Evolutionary conservation across 2,329 filamentous ascomycete genomes (phyloP).

Genomic region (Lachnellula willkommii): DNA sequence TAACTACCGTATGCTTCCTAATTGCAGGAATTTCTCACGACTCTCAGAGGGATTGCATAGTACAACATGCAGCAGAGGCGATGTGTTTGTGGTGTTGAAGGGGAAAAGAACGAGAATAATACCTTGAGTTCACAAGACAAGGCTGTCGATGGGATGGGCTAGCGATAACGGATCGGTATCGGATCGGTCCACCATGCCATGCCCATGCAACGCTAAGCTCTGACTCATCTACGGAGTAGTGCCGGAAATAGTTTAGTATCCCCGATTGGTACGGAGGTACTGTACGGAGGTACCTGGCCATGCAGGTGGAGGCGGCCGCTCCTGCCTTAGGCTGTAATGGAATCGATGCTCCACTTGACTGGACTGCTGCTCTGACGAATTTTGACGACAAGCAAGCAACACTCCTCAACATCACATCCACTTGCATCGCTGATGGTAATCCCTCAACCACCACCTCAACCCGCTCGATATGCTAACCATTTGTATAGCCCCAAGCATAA

Average conservation of each 20-base stretch:
- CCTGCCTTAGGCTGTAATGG: not conserved
- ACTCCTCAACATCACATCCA: not conserved
- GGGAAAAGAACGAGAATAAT: not conserved
- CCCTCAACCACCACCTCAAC: not conserved
- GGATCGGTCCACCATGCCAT: too few relatives aligned
- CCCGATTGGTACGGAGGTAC: too few relatives aligned
- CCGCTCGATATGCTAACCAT: slow-evolving; percentile 1
- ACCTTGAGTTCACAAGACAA: not conserved
- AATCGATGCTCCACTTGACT: not conserved
- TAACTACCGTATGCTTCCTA: not conserved
- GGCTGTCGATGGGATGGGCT: too few relatives aligned
- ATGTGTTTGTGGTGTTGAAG: not conserved
- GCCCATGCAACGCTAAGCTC: too few relatives aligned
- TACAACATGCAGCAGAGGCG: not conserved
- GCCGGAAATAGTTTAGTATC: too few relatives aligned
- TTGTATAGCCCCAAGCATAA: slow-evolving; percentile 14
- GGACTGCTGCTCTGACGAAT: not conserved
- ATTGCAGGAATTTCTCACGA: not conserved
- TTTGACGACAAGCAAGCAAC: slow-evolving; percentile 9
- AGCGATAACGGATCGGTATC: too few relatives aligned
- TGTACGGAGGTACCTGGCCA: too few relatives aligned
- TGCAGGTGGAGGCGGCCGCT: not conserved
- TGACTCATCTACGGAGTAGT: too few relatives aligned
- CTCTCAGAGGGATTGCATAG: not conserved
- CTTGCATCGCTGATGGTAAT: not conserved